Percentiles rank a stretch among this genome's conserved stretches.
phyloP scores from a whole-genome alignment of 2,329 filamentous ascomycete genomes.

The Chrysoporthe austroafricana region DNA sequence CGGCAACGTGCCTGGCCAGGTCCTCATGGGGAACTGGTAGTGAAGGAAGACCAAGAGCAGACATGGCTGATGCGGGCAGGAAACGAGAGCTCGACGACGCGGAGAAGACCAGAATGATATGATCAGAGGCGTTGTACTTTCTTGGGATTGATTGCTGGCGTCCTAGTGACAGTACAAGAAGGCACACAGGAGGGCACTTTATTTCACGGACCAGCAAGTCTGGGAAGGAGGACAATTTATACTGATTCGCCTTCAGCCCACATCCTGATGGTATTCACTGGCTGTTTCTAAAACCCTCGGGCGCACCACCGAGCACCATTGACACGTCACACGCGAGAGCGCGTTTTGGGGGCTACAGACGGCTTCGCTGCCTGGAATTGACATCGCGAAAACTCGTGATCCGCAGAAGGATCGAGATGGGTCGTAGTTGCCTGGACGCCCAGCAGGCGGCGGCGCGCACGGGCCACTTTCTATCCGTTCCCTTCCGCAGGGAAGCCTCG shows the following conservation, averaged over 20 bases:
- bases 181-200: background rate
- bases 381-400: conserved; percentile 24
- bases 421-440: conserved; percentile 14
- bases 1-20: conserved; percentile 57
- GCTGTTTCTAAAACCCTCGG: background rate
- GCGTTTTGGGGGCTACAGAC: conserved; percentile 16
- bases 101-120: background rate
- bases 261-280: background rate
- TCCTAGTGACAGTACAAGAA: background rate
- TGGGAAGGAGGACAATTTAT: background rate
- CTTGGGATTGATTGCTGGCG: background rate
- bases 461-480: no score
- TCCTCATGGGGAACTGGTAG: conserved; percentile 51
- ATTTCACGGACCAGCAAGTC: background rate
- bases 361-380: conserved; percentile 18
- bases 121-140: background rate
- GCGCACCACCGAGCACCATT: background rate
- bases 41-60: conserved; percentile 44
- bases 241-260: background rate
- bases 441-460: no score
- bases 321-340: conserved; percentile 7
- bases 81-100: background rate
- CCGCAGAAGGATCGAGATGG: background rate
- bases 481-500: no score
- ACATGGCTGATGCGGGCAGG: conserved; percentile 38